Conservation (phyloP, 2,329 filamentous ascomycete species). For the Fusarium oligoseptatum region DNA sequence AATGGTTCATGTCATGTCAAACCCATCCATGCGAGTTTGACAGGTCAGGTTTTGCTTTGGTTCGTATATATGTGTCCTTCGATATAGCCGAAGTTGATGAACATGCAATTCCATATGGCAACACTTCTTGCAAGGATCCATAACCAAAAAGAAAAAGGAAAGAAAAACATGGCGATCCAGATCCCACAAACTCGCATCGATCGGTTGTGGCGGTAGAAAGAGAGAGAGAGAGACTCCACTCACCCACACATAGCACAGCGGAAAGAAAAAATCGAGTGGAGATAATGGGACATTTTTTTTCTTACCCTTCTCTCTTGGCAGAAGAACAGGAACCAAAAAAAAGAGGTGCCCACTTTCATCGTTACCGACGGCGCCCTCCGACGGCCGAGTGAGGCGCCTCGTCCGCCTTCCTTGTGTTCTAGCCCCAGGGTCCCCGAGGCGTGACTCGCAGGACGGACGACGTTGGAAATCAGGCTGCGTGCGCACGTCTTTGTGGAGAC, state of each 20-base stretch:
- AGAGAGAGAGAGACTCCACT: constrained; percentile 14
- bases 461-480: not conserved
- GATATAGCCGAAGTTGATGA: not conserved
- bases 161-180: not conserved
- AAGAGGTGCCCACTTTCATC: constrained; percentile 16
- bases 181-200: constrained; percentile 30
- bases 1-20: not conserved
- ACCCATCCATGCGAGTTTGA: not conserved
- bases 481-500: not conserved
- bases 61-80: constrained; percentile 4
- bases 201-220: constrained; percentile 35
- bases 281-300: not conserved
- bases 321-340: not conserved
- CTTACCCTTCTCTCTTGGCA: not conserved
- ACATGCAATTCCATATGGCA: not conserved
- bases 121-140: not conserved
- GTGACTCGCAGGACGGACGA: not conserved
- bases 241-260: not conserved
- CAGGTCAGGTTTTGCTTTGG: not conserved
- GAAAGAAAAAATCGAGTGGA: not conserved
- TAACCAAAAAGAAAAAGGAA: not conserved
- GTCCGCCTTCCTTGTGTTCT: constrained; percentile 13
- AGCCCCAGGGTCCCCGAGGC: constrained; percentile 11
- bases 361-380: constrained; percentile 42
- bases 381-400: constrained; percentile 24